Evolutionary conservation across 805 yeast species (phyloP).

Genomic region (Pichia pseudocactophila): DNA sequence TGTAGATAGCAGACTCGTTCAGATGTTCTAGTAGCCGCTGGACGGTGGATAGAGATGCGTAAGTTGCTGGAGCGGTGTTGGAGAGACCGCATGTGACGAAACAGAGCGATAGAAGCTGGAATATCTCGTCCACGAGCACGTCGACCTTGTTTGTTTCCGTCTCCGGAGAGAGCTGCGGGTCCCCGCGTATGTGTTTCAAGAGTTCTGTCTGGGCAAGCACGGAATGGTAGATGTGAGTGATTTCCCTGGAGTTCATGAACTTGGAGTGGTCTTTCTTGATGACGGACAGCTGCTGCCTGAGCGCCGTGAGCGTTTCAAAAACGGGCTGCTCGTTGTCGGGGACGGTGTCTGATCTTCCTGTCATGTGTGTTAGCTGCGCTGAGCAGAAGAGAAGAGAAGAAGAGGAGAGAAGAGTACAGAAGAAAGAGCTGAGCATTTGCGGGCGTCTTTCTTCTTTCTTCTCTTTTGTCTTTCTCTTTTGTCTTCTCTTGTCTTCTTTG

Average conservation of each 20-base stretch:
- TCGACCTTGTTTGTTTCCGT: constrained; percentile 44
- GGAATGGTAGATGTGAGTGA: constrained; percentile 47
- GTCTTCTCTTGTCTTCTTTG: no score
- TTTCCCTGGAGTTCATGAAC: constrained; percentile 59
- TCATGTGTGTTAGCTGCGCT: no score
- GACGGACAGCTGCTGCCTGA: constrained; percentile 35
- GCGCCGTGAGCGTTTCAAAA: constrained; percentile 32
- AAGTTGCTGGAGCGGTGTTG: constrained; percentile 88
- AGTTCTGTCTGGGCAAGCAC: constrained; percentile 48
- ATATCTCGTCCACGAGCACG: constrained; percentile 73
- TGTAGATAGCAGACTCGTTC: constrained; percentile 71
- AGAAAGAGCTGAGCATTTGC: no score
- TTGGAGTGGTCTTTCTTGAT: constrained; percentile 57
- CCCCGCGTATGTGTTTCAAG: constrained; percentile 40
- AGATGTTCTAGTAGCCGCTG: constrained; percentile 76
- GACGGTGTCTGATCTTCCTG: constrained; percentile 16
- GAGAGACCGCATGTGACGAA: constrained; percentile 89
- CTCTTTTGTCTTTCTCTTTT: background rate
- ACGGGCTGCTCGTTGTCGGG: constrained; percentile 28
- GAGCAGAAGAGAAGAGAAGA: no score
- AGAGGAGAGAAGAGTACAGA: no score
- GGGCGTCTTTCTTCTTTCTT: no score
- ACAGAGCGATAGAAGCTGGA: constrained; percentile 78
- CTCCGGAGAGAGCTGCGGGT: background rate
- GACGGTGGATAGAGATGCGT: constrained; percentile 81